A percentile compares a stretch with the other conserved stretches of the same genome.
phyloP scores from a whole-genome alignment of 75 land plant genomes.

The Picea sitchensis region DNA sequence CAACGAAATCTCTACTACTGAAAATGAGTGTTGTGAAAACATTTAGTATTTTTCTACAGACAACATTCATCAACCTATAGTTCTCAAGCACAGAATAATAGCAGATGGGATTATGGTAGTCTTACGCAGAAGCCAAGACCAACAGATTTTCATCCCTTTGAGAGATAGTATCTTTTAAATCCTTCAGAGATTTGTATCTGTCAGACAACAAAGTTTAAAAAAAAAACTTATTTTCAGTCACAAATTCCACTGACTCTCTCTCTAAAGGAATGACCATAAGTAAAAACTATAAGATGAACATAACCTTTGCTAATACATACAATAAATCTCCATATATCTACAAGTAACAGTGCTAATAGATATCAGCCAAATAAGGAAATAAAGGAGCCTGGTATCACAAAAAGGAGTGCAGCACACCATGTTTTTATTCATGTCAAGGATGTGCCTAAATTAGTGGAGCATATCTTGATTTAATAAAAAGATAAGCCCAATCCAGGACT shows the following conservation, averaged over 20 bases:
- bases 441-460: neutral
- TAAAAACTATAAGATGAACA: neutral
- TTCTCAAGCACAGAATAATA: neutral
- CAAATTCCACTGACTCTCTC: neutral
- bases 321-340: neutral
- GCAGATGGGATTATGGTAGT: neutral
- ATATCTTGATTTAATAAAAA: constrained; percentile 2
- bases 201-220: neutral
- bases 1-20: neutral
- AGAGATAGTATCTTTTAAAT: constrained; percentile 49
- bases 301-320: neutral
- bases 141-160: constrained; percentile 38
- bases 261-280: neutral
- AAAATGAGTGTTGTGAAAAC: neutral
- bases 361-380: neutral
- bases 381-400: neutral
- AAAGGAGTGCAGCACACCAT: neutral
- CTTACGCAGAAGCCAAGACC: constrained; percentile 74
- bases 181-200: constrained; percentile 81
- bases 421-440: neutral
- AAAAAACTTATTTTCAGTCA: neutral
- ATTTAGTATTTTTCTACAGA: neutral
- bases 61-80: constrained; percentile 9
- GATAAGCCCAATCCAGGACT: constrained; percentile 1
- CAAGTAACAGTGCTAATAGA: constrained; percentile 4